These are phyloP conservation scores for Papiliotrema nemorosa DNA, from an alignment of 1,284 basidiomycete genomes.

Conservation along the genomic window DNA sequence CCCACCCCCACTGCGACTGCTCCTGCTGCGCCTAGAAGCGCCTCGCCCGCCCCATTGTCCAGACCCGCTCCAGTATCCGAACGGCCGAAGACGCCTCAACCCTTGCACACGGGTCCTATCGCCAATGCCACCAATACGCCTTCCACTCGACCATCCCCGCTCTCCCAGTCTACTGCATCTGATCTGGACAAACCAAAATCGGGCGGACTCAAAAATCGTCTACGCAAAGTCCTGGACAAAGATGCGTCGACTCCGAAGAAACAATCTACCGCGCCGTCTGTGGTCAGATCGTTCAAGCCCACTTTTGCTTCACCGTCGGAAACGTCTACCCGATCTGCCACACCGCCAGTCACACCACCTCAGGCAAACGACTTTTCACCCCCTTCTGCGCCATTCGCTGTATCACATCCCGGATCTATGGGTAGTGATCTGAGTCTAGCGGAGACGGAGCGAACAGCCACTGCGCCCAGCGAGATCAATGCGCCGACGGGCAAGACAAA, in stretches of 20 bases:
- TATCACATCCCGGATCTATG: constrained; percentile 29
- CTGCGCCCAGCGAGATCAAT: constrained; percentile 50
- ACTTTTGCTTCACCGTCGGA: constrained; percentile 28
- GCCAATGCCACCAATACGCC: constrained; percentile 30
- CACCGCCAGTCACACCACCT: constrained; percentile 27
- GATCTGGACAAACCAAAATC: constrained; percentile 55
- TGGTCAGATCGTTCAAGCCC: constrained; percentile 4
- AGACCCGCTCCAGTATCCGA: constrained; percentile 1
- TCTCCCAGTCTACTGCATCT: constrained; percentile 27
- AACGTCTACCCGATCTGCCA: constrained; percentile 33
- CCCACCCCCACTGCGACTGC: not conserved
- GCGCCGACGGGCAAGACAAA: constrained; percentile 52
- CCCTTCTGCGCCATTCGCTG: constrained; percentile 30
- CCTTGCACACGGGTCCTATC: constrained; percentile 35
- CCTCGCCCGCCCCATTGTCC: constrained; percentile 1
- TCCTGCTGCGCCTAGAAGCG: not conserved
- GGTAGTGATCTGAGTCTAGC: constrained; percentile 38
- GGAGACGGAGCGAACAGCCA: constrained; percentile 41
- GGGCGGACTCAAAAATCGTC: constrained; percentile 66
- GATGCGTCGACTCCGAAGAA: constrained; percentile 27
- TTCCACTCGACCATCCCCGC: constrained; percentile 29
- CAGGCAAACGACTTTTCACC: constrained; percentile 21
- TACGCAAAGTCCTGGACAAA: constrained; percentile 62
- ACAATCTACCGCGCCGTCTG: constrained; percentile 10
- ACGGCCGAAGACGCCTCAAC: constrained; percentile 11